Evolutionary conservation across 257 asterid genomes (phyloP), one percentile per base, ranked within the genome.

Genomic region (Marsdenia floribunda): DNA sequence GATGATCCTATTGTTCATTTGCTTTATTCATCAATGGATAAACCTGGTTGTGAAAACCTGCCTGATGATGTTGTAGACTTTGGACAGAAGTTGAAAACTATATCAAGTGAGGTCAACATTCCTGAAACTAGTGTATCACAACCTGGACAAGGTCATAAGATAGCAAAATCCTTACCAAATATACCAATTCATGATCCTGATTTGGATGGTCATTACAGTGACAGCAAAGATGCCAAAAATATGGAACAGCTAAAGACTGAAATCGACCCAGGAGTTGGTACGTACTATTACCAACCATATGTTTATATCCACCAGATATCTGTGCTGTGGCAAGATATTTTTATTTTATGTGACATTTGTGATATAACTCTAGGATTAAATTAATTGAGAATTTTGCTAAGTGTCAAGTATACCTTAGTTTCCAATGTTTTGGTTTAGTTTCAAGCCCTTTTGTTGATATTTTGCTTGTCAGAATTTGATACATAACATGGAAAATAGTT

Each of bases 91-190:
- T 75, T 88, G 46, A 84, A 80, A 81, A 63, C 83, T 55, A 72
- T 85, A 72, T 75, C 86, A 11, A 88, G 90, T 75, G 91, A 83
- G 70, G 76, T 79, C 71, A 73, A 83, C 75, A 83, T 92, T 77
- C 76, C 73, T 44, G 79, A 81, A 72, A 59, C 64, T 57, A 79
- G 71, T 40, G 64, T 69, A 80, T 82, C 73, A 73, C 85, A 84
- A 72, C 40, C 80, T 33, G 78, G 83, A 76, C 84, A 74, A 70
- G 77, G 77, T 50, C 38, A 54, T 50, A 83, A 88, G 83, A 78
- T 68, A 75, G 87, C 78, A 52, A 88, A 82, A 80, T 94, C 99
- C 61, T 88, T 92, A 80, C 97, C 99, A 70, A 79, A 68, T 76
- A 78, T 84, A 84, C 82, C 77, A 66, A 73, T 84, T 64, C 77